Evolutionary conservation across 176 grass and related monocot species (phyloP).

Genomic region (Olyra latifolia): DNA sequence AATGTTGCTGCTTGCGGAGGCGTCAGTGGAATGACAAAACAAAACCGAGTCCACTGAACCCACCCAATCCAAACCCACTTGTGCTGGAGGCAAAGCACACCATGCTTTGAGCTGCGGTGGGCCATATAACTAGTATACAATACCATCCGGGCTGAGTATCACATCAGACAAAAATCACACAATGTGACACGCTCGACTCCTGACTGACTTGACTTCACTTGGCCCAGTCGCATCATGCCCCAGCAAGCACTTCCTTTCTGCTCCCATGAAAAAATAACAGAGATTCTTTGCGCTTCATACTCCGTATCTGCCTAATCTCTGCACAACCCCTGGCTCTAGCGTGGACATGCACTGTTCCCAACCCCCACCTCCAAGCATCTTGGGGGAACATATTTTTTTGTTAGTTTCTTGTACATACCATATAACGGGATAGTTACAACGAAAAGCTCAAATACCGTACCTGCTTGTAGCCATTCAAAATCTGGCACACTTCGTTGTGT

Average conservation of each 20-base stretch:
- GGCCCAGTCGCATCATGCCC: neutral
- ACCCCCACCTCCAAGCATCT: conserved; percentile 73
- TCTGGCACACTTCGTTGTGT: conserved; percentile 79
- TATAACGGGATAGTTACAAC: neutral
- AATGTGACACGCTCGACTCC: neutral
- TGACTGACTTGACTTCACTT: neutral
- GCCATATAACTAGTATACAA: neutral
- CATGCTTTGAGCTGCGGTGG: neutral
- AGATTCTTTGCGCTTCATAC: conserved; percentile 28
- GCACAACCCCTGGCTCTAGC: conserved; percentile 62
- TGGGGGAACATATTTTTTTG: neutral
- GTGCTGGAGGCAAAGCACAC: neutral
- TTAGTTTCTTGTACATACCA: neutral
- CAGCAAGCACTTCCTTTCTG: neutral
- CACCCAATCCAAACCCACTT: conserved; percentile 31
- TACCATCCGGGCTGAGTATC: neutral
- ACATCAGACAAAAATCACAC: conserved; percentile 8
- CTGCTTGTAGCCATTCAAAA: conserved; percentile 96
- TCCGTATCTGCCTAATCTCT: conserved; percentile 71
- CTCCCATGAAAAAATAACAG: neutral
- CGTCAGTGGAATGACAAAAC: conserved; percentile 44
- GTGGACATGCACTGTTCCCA: conserved; percentile 93
- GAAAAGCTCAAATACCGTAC: conserved; percentile 31
- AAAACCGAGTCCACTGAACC: conserved; percentile 53
- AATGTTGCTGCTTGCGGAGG: conserved; percentile 4